Evolutionary conservation across 2,329 filamentous ascomycete genomes (phyloP).

Genomic region (Fusarium stilboides): DNA sequence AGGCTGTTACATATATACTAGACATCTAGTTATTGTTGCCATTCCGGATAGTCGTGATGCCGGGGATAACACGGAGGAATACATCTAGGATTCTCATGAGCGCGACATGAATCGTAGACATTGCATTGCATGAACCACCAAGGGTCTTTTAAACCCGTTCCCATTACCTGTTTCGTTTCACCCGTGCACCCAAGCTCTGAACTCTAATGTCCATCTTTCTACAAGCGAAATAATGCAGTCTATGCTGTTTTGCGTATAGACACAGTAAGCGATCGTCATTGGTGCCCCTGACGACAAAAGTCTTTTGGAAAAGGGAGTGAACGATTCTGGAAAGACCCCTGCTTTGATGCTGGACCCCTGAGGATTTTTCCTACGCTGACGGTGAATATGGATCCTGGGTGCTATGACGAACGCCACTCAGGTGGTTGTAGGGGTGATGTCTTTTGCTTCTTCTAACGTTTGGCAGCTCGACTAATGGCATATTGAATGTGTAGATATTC

Average conservation of each 20-base stretch:
- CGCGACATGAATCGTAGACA: not conserved
- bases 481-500: not conserved
- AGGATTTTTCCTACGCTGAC: not conserved
- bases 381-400: not conserved
- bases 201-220: not conserved
- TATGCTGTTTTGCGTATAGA: not conserved
- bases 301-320: no score
- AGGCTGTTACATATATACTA: not conserved
- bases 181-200: slow-evolving; percentile 13
- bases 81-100: slow-evolving; percentile 4
- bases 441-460: not conserved
- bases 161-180: slow-evolving; percentile 42
- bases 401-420: not conserved
- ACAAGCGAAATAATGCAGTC: slow-evolving; percentile 17
- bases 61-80: slow-evolving; percentile 35
- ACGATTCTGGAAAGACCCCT: not conserved
- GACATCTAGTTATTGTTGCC: not conserved
- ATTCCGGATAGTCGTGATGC: slow-evolving; percentile 20
- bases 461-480: no score
- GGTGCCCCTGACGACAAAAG: not conserved
- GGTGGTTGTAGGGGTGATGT: not conserved
- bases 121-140: slow-evolving; percentile 26
- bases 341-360: slow-evolving; percentile 22
- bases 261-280: slow-evolving; percentile 29
- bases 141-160: slow-evolving; percentile 12